Evolutionary conservation across 1,284 basidiomycete species (phyloP), one percentile per base, ranked within the genome.

Genomic region (Apiotrichum mycotoxinovorans): DNA sequence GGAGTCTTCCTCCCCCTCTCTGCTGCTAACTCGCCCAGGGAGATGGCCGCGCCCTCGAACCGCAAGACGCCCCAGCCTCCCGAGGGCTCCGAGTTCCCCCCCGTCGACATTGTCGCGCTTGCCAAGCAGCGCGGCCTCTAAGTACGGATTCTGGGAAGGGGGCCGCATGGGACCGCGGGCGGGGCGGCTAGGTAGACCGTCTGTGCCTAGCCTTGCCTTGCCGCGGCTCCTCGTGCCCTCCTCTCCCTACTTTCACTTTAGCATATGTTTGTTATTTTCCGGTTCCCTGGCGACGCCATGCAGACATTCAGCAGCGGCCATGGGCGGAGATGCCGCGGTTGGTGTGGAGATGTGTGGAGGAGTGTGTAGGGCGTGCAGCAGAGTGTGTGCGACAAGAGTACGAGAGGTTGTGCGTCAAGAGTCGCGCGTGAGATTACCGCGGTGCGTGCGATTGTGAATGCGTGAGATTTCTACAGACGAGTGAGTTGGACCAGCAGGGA

Each of bases 51-150:
- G 44, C 86, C 88, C 64, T 83, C 84, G 58, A 98, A 98, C 77
- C 83, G 93, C 69, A 98, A 98, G 80, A 83, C 95, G 44, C 88
- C 92, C 33, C 95, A 98, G 79, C 95, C 95, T 4, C 84, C 87
- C 23, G 95, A 98, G 77, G 92, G 92, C 57, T 84, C 83, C 64
- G 75, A 78, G 55, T 78, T 73, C 66, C 73, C 76, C 1, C 71
- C 73, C 12, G 43, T 72, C 25, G 73, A 78, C 54, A 59, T 78
- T 20, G 57, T 65, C n/a, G 58, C 62, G 4, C 56, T 75, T 33
- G 73, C 74, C 40, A 69, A 66, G 61, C 70, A 73, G 62, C 64
- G 66, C 26, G 67, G 66, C 41, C 50, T 51, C 22, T 62, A 62
- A 33, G 23, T n/a, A 2, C 23, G 3, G 11, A 35, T 11, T 14